Percentiles rank a stretch among this genome's conserved stretches.
Conservation (phyloP, 2,329 filamentous ascomycete species). For the Canariomyces notabilis region DNA sequence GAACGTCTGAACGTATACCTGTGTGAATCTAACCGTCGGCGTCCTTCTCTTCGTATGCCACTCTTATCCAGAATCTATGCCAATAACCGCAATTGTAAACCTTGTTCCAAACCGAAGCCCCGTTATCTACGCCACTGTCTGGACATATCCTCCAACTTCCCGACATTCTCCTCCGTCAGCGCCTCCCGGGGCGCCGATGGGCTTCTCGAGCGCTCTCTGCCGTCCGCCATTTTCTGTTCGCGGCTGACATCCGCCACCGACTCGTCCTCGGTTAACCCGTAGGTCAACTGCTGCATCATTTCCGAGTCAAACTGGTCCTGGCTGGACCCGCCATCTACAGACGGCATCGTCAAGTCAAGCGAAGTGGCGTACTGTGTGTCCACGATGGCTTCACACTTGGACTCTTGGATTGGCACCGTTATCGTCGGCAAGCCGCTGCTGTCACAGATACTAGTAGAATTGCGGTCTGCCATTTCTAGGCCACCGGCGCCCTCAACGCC, state of each 20-base stretch:
- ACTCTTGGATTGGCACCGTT: too few relatives aligned
- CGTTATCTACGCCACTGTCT: not conserved
- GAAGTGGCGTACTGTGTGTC: too few relatives aligned
- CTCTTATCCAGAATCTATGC: too few relatives aligned
- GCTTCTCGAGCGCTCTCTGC: too few relatives aligned
- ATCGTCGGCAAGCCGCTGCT: not conserved
- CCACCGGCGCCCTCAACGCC: too few relatives aligned
- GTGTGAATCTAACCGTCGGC: too few relatives aligned
- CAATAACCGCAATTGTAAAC: too few relatives aligned
- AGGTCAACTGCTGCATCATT: constrained; percentile 6
- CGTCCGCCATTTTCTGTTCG: too few relatives aligned
- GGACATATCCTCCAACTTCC: constrained; percentile 6
- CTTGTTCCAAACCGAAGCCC: too few relatives aligned
- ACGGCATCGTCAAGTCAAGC: constrained; percentile 18
- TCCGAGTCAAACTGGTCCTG: not conserved
- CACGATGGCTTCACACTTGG: not conserved
- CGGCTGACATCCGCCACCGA: constrained; percentile 22
- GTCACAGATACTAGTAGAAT: not conserved
- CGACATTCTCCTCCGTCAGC: constrained; percentile 11
- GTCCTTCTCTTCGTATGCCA: too few relatives aligned
- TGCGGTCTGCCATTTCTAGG: too few relatives aligned
- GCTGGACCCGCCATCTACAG: not conserved
- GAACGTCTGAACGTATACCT: too few relatives aligned
- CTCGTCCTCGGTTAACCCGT: constrained; percentile 22
- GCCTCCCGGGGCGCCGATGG: constrained; percentile 14